Conservation (phyloP, 2,329 filamentous ascomycete genomes). For the Sclerotinia minor region DNA sequence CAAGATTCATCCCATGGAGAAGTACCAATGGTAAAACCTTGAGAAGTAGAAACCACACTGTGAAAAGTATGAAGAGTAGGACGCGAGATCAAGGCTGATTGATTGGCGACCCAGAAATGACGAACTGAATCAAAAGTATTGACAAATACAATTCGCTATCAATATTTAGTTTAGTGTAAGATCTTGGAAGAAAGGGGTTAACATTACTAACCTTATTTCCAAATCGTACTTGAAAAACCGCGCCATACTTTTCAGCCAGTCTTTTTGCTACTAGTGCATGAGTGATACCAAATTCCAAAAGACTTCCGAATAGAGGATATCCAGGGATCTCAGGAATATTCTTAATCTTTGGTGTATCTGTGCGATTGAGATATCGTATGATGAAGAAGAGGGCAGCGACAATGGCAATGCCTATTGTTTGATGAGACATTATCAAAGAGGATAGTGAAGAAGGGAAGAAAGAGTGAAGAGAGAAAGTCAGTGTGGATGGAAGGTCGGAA, state of each 20-base stretch:
- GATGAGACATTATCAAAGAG: constrained; percentile 20
- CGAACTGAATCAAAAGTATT: constrained; percentile 76
- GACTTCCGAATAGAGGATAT: constrained; percentile 27
- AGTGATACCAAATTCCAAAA: constrained; percentile 26
- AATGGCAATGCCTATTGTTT: constrained; percentile 24
- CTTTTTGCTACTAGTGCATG: constrained; percentile 27
- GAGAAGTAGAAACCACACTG: constrained; percentile 71
- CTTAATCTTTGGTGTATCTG: constrained; percentile 29
- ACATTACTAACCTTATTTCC: constrained; percentile 43
- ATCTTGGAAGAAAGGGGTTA: constrained; percentile 49
- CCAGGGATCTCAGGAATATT: constrained; percentile 28
- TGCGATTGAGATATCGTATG: constrained; percentile 24
- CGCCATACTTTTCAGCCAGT: constrained; percentile 27
- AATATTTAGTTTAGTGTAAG: constrained; percentile 43
- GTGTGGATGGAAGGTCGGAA: background rate
- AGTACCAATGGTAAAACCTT: constrained; percentile 80
- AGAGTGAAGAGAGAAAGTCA: background rate
- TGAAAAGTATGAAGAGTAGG: constrained; percentile 82
- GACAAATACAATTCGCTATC: constrained; percentile 69
- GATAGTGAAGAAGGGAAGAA: background rate
- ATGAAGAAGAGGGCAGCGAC: constrained; percentile 19
- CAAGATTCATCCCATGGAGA: constrained; percentile 83
- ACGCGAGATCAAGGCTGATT: constrained; percentile 74
- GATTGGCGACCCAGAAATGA: constrained; percentile 75
- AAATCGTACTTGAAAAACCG: constrained; percentile 28